These are phyloP conservation scores for Penicillium nordicum DNA, from an alignment of 2,329 filamentous ascomycete species.

Conservation along the genomic window DNA sequence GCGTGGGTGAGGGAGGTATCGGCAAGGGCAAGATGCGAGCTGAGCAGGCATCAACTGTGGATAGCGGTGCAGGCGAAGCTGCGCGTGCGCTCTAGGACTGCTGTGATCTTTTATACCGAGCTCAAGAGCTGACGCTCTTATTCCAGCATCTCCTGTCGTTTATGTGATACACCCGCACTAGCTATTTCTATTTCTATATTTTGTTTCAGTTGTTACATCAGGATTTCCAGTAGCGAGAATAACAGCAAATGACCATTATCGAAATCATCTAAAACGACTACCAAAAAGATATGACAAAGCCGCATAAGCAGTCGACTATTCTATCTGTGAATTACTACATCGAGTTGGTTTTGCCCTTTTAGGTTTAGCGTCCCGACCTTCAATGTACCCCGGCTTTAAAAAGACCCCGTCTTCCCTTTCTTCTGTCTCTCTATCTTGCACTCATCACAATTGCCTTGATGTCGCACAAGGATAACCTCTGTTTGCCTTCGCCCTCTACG, in stretches of 20 bases:
- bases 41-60: slow-evolving; percentile 54
- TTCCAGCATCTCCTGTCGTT: not conserved
- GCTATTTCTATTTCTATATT: not conserved
- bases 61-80: slow-evolving; percentile 59
- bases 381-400: no score
- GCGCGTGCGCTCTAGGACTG: slow-evolving; percentile 50
- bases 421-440: no score
- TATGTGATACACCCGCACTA: slow-evolving; percentile 5
- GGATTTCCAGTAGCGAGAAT: not conserved
- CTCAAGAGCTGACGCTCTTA: not conserved
- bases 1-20: slow-evolving; percentile 77
- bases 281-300: no score
- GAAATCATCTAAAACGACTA: not conserved
- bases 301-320: no score
- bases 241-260: not conserved
- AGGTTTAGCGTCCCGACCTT: no score
- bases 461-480: no score
- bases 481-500: no score
- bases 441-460: no score
- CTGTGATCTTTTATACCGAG: not conserved
- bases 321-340: no score
- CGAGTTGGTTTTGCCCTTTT: no score
- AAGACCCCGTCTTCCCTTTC: no score
- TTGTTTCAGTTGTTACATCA: not conserved
- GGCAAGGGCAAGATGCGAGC: slow-evolving; percentile 53